Conservation (phyloP, 805 yeast species). For the Yarrowia keelungensis region DNA sequence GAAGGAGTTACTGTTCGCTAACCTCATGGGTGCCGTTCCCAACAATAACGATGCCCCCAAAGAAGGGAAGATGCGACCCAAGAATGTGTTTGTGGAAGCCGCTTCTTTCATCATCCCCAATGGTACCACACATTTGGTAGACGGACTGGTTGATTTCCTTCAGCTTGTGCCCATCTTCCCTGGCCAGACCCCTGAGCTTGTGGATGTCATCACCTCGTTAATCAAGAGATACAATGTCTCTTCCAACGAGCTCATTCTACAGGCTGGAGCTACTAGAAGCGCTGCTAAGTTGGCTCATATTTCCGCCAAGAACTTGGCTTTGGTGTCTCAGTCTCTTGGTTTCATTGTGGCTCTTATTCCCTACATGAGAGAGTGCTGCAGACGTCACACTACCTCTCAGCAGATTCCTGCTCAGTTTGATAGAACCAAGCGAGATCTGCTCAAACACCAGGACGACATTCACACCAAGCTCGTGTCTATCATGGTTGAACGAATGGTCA, state of each 20-base stretch:
- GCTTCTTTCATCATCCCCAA: conserved; percentile 65
- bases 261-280: conserved; percentile 72
- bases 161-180: conserved; percentile 66
- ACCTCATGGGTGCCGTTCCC: conserved; percentile 33
- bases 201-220: conserved; percentile 52
- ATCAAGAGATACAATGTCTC: conserved; percentile 61
- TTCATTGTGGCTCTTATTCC: conserved; percentile 55
- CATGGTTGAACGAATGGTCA: conserved; percentile 68
- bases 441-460: conserved; percentile 69
- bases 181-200: conserved; percentile 47
- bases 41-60: conserved; percentile 49
- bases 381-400: conserved; percentile 50
- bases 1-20: conserved; percentile 50
- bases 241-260: conserved; percentile 65
- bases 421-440: conserved; percentile 54
- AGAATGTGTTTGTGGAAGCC: conserved; percentile 56
- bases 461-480: conserved; percentile 69
- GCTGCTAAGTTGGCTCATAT: conserved; percentile 78
- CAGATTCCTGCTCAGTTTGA: conserved; percentile 51
- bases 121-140: conserved; percentile 55
- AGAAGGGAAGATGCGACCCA: conserved; percentile 42
- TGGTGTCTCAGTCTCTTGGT: conserved; percentile 70
- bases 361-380: conserved; percentile 48
- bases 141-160: conserved; percentile 59
- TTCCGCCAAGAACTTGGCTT: conserved; percentile 72